Base-by-base conservation (phyloP, 257 asterid genomes). In the Mentha longifolia region DNA sequence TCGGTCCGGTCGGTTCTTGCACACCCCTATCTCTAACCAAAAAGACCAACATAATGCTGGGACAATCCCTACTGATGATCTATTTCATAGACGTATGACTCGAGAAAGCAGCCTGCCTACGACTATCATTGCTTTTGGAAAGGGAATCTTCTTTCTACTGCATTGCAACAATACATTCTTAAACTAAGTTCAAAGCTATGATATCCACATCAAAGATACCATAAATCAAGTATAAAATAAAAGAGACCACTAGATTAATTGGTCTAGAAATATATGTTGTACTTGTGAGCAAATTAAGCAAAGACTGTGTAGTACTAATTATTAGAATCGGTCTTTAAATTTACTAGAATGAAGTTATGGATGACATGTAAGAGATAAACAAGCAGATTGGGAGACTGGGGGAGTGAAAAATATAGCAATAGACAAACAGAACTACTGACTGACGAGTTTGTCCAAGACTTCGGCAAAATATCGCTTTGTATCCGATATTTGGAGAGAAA, bases 41-140 rank as follows among this genome's bases (percentile, higher is more conserved):
- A 37, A 20, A 42, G 68, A 42, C 55, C 20, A 42, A 42, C 54
- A 22, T 12, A 64, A 64, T 43, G 69, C 35, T 64, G 56, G 41
- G 8, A 13, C 42, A 14, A 25, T 43, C 49, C 66, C 68, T 5
- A 11, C 19, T 17, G 37, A 25, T n/a, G 30, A 47, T n/a, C 30
- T 65, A 46, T 65, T 46, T 47, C 46, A 13, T 14, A 14, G n/a
- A 52, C 28, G 6, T 19, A 65, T 28, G 45, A 65, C 47, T 46
- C 43, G 25, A 65, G 14, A n/a, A 46, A 14, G 10, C 9, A 46
- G 42, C 57, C 58, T 14, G 42, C 45, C 43, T 14, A 25, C 7
- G 28, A 13, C 22, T 22, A 64, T n/a, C 42, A 64, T 42, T 64
- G 39, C 9, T 45, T 20, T 64, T 14, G 70, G 9, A 25, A 43